A percentile compares a stretch with the other conserved stretches of the same genome.
Evolutionary conservation across 1,284 basidiomycete species (phyloP).

Genomic region (Ustilago xerochloae): DNA sequence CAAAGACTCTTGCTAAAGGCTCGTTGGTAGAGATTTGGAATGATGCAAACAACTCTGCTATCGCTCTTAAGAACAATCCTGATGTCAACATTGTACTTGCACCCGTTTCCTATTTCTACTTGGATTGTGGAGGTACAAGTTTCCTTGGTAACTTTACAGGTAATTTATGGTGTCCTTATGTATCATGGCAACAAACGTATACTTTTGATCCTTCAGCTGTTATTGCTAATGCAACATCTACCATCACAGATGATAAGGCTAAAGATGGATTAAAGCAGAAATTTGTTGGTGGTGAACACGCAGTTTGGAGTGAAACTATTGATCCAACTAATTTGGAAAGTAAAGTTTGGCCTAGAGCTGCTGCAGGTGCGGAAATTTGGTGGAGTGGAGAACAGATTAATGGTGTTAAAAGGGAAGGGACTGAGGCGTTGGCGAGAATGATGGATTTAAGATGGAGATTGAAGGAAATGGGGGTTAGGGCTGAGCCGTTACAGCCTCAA

Average conservation of each 20-base stretch:
- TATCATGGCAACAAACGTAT: conserved; percentile 71
- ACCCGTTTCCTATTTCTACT: conserved; percentile 80
- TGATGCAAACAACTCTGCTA: conserved; percentile 74
- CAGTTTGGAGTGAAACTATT: conserved; percentile 83
- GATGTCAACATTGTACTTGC: conserved; percentile 74
- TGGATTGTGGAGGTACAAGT: conserved; percentile 76
- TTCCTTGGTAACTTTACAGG: conserved; percentile 78
- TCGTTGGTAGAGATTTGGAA: conserved; percentile 82
- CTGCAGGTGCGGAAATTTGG: conserved; percentile 81
- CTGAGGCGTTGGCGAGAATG: conserved; percentile 78
- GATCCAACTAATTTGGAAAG: conserved; percentile 78
- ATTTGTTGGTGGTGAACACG: conserved; percentile 78
- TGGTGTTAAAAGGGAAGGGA: conserved; percentile 70
- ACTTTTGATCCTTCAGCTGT: conserved; percentile 75
- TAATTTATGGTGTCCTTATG: conserved; percentile 72
- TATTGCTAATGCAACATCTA: conserved; percentile 38
- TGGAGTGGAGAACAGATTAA: conserved; percentile 76
- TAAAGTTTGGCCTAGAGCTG: conserved; percentile 81
- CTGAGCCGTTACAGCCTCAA: conserved; percentile 79
- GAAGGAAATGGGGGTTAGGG: conserved; percentile 76
- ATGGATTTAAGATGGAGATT: conserved; percentile 78
- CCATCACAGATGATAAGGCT: background rate
- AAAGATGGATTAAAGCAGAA: conserved; percentile 61
- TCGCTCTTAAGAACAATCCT: conserved; percentile 75
- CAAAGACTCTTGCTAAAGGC: conserved; percentile 73